Percentiles rank a stretch among this genome's conserved stretches.
These are phyloP conservation scores for Suhomyces vadensis DNA, from an alignment of 805 yeast genomes.

Conservation along the genomic window DNA sequence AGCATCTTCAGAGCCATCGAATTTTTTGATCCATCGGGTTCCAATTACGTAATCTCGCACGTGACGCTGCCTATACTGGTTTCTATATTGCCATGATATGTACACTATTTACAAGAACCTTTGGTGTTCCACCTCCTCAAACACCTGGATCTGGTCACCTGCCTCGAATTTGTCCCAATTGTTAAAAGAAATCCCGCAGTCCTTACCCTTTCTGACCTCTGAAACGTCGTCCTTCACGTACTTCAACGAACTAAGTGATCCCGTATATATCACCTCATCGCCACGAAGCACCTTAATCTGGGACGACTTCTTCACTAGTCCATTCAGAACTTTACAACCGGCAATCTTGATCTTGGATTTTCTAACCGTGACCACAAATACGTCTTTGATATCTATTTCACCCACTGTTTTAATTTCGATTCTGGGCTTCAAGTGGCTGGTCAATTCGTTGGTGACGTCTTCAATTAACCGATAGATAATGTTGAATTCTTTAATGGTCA, in stretches of 20 bases:
- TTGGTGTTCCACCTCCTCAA: conserved; percentile 57
- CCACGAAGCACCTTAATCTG: conserved; percentile 58
- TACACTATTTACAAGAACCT: conserved; percentile 55
- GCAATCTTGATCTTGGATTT: conserved; percentile 67
- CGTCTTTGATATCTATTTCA: conserved; percentile 66
- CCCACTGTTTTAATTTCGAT: conserved; percentile 66
- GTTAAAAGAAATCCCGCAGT: conserved; percentile 82
- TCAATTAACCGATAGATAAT: conserved; percentile 89
- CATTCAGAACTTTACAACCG: conserved; percentile 79
- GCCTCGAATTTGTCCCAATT: conserved; percentile 66
- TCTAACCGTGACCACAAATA: conserved; percentile 68
- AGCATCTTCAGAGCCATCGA: background rate
- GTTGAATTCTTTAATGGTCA: conserved; percentile 63
- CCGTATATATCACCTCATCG: conserved; percentile 50
- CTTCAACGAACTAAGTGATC: conserved; percentile 70
- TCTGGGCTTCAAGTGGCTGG: conserved; percentile 61
- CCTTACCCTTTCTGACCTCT: conserved; percentile 81
- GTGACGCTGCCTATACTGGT: background rate
- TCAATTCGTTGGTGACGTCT: conserved; percentile 67
- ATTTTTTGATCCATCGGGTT: background rate
- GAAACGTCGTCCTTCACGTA: conserved; percentile 76
- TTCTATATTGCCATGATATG: background rate
- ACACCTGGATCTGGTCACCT: conserved; percentile 76
- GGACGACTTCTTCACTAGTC: conserved; percentile 61
- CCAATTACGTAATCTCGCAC: background rate